Evolutionary conservation across 352 stramenopile species (phyloP).

Genomic region (Globisporangium barbulae): DNA sequence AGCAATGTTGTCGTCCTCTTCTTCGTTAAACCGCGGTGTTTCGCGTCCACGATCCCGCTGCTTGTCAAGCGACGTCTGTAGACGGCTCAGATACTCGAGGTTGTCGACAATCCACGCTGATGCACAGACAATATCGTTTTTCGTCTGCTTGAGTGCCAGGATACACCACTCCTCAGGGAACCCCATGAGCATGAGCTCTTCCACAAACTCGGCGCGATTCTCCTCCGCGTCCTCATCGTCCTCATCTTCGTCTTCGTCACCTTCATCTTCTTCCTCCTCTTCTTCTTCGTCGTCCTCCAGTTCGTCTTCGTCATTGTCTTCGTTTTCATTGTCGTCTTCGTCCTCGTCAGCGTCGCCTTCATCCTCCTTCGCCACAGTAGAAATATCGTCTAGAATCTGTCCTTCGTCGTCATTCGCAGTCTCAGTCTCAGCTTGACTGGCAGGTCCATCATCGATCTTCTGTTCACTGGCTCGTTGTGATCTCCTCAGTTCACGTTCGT

Average conservation of each 20-base stretch:
- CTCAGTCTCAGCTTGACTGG: background rate
- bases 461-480: background rate
- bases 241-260: slow-evolving; percentile 51
- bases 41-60: slow-evolving; percentile 41
- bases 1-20: slow-evolving; percentile 51
- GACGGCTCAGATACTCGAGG: slow-evolving; percentile 86
- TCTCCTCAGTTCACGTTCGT: background rate
- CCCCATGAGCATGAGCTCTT: slow-evolving; percentile 92
- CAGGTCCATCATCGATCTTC: background rate
- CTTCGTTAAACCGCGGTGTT: slow-evolving; percentile 46
- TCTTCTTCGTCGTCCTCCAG: slow-evolving; percentile 13
- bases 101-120: slow-evolving; percentile 94
- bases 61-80: slow-evolving; percentile 77
- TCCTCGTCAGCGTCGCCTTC: slow-evolving; percentile 4
- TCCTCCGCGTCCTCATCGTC: slow-evolving; percentile 48
- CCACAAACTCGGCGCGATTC: slow-evolving; percentile 71
- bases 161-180: slow-evolving; percentile 93
- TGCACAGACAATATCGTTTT: slow-evolving; percentile 88
- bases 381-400: background rate
- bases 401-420: background rate
- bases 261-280: slow-evolving; percentile 29
- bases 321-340: slow-evolving; percentile 13
- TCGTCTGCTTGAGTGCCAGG: slow-evolving; percentile 86
- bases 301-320: slow-evolving; percentile 14
- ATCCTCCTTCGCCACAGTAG: background rate